Conservation (phyloP, 192 early-diverging fungal species). For the Chytriomyces confervae region DNA sequence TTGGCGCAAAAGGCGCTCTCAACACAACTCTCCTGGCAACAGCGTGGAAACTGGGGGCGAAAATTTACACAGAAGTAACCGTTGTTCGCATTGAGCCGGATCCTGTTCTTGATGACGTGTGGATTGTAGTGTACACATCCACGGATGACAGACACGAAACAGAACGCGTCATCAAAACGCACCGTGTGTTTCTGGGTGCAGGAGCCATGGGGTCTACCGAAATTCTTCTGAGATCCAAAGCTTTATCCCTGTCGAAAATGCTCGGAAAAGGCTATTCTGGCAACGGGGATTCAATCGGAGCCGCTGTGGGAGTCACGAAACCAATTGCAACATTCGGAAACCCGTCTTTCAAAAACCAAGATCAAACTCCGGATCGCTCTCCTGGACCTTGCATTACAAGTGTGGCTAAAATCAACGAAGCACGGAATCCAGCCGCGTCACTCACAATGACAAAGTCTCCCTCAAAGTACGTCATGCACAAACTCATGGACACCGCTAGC, state of each 20-base stretch:
- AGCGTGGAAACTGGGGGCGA: neutral
- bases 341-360: neutral
- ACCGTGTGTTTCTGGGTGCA: neutral
- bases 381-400: constrained; percentile 13
- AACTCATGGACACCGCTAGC: neutral
- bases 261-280: neutral
- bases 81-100: neutral
- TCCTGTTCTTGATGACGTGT: neutral
- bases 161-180: neutral
- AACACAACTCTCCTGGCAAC: neutral
- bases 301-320: neutral
- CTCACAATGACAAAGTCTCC: neutral
- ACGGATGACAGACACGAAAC: neutral
- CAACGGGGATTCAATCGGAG: neutral
- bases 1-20: neutral
- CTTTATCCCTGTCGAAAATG: neutral
- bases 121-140: neutral
- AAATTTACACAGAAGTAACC: neutral
- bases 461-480: neutral
- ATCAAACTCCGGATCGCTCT: neutral
- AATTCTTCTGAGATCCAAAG: neutral
- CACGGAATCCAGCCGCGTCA: neutral
- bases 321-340: neutral
- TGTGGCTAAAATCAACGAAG: neutral
- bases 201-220: neutral